Percentiles rank a stretch among this genome's conserved stretches.
phyloP scores from a whole-genome alignment of 2,329 filamentous ascomycete genomes.

The Penicillium sp. region DNA sequence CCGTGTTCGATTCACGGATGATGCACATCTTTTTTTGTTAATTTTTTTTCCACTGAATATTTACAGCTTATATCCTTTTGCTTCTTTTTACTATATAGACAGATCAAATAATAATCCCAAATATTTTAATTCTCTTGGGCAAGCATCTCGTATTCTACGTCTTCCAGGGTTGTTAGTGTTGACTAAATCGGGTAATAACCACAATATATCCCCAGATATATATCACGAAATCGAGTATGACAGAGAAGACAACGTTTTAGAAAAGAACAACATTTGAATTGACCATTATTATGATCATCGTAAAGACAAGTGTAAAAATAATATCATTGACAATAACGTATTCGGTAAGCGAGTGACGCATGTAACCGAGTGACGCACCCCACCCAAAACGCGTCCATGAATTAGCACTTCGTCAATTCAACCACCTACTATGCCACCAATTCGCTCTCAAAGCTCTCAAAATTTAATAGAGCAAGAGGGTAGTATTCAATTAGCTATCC shows the following conservation, averaged over 20 bases:
- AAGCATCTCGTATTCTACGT: background rate
- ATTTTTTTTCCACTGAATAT: background rate
- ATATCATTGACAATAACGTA: too few relatives aligned
- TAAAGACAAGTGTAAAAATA: background rate
- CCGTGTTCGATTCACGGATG: constrained; percentile 49
- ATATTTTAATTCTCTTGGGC: background rate
- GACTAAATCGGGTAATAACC: background rate
- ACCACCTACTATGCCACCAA: too few relatives aligned
- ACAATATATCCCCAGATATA: background rate
- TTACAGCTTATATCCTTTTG: background rate
- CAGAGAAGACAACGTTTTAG: background rate
- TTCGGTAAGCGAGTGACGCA: too few relatives aligned
- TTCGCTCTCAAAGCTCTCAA: too few relatives aligned
- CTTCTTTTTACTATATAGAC: background rate
- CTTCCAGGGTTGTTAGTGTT: background rate
- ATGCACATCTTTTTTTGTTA: constrained; percentile 31
- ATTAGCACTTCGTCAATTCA: too few relatives aligned
- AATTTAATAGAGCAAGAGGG: too few relatives aligned
- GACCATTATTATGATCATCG: background rate
- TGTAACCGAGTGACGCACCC: too few relatives aligned
- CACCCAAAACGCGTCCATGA: too few relatives aligned
- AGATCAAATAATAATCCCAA: background rate
- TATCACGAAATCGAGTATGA: too few relatives aligned
- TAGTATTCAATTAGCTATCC: too few relatives aligned
- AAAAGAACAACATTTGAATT: too few relatives aligned